Percentiles rank a stretch among this genome's conserved stretches.
phyloP scores from a whole-genome alignment of 495 filamentous ascomycete species.

The Stereocaulon alpinum region DNA sequence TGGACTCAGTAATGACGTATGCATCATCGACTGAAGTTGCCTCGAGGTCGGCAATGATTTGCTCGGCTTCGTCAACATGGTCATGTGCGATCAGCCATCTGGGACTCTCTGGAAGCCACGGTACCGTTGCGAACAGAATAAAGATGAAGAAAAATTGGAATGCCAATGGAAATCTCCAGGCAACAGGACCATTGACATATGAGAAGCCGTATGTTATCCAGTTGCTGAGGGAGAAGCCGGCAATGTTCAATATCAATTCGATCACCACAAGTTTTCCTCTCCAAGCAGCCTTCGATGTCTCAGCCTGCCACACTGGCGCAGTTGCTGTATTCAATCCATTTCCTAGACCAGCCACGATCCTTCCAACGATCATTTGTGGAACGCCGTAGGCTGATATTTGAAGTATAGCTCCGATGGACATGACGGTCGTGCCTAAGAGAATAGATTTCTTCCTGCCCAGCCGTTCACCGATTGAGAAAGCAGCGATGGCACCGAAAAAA shows the following conservation, averaged over 20 bases:
- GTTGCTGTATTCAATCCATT: conserved; percentile 58
- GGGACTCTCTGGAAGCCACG: conserved; percentile 48
- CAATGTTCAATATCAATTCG: conserved; percentile 52
- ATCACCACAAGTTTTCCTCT: conserved; percentile 51
- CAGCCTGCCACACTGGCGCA: conserved; percentile 55
- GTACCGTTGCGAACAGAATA: conserved; percentile 37
- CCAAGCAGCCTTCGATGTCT: conserved; percentile 48
- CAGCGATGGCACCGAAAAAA: conserved; percentile 50
- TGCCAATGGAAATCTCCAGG: conserved; percentile 48
- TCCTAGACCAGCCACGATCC: conserved; percentile 50
- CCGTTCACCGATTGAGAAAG: conserved; percentile 48
- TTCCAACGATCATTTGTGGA: conserved; percentile 54
- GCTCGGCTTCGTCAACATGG: conserved; percentile 34
- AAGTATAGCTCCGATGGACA: conserved; percentile 52
- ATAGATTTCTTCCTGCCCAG: conserved; percentile 50
- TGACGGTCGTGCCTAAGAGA: conserved; percentile 44
- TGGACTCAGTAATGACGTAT: conserved; percentile 34
- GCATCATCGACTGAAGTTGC: conserved; percentile 36
- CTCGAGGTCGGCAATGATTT: conserved; percentile 42
- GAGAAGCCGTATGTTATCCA: conserved; percentile 51
- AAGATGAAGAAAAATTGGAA: conserved; percentile 51
- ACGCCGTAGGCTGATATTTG: conserved; percentile 52
- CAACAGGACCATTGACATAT: conserved; percentile 34
- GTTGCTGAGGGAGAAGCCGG: conserved; percentile 43
- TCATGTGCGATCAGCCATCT: conserved; percentile 42